phyloP scores from a whole-genome alignment of 2,329 filamentous ascomycete genomes.

The Colletotrichum paranaense region DNA sequence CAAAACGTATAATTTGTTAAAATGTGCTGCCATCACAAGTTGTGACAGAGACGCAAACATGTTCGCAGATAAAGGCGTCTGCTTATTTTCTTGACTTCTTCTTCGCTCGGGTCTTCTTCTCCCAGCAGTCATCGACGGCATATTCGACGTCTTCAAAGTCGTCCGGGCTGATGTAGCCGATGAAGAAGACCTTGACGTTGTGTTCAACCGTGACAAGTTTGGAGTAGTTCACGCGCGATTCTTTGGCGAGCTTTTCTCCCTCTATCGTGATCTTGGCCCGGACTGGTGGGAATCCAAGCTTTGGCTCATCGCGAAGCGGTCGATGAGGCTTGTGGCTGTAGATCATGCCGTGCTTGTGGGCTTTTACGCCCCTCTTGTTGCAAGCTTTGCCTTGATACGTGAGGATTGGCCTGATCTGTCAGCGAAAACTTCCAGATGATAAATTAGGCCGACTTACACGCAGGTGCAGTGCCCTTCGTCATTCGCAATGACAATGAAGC shows the following conservation, averaged over 20 bases:
- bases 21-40: not conserved
- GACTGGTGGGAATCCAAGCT: conserved; percentile 60
- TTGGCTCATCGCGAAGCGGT: conserved; percentile 53
- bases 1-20: conserved; percentile 11
- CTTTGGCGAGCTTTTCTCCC: conserved; percentile 57
- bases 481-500: conserved; percentile 65
- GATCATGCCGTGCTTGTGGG: conserved; percentile 65
- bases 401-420: conserved; percentile 59
- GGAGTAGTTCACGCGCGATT: conserved; percentile 69
- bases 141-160: conserved; percentile 55
- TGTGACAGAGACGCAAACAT: conserved; percentile 13
- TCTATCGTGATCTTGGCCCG: conserved; percentile 54
- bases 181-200: conserved; percentile 67
- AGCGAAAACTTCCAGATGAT: conserved; percentile 2
- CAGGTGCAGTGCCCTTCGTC: conserved; percentile 65
- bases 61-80: not conserved
- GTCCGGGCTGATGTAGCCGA: conserved; percentile 56
- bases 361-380: conserved; percentile 63
- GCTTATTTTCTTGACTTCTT: conserved; percentile 9
- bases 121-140: conserved; percentile 63
- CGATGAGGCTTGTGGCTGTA: conserved; percentile 47
- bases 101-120: conserved; percentile 53
- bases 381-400: conserved; percentile 66
- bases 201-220: conserved; percentile 68
- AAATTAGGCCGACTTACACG: conserved; percentile 56